A percentile compares a stretch with the other conserved stretches of the same genome.
Conservation (phyloP, 2,329 filamentous ascomycete species). For the Hypoxylon sp. region DNA sequence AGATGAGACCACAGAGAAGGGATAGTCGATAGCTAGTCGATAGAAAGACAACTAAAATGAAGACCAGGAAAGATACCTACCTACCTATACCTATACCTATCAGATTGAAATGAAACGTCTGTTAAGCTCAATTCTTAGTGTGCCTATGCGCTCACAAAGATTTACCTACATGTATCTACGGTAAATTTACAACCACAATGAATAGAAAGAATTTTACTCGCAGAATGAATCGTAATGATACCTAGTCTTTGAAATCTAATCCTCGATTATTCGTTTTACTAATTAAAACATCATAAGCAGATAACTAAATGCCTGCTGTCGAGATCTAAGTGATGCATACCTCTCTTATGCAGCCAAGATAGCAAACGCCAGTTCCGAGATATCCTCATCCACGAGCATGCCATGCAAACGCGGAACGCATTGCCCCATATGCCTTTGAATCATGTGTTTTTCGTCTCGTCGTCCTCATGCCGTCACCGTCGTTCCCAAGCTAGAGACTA, state of each 20-base stretch:
- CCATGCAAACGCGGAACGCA: not conserved
- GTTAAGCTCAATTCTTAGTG: not conserved
- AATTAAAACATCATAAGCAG: not conserved
- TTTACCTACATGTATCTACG: not conserved
- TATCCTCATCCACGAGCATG: slow-evolving; percentile 1
- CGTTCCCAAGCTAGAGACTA: not conserved
- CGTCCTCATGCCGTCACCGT: not conserved
- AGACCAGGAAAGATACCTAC: not conserved
- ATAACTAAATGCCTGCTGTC: not conserved
- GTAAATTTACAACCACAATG: not conserved
- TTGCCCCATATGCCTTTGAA: not conserved
- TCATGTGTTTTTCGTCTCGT: not conserved
- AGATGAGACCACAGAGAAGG: not conserved
- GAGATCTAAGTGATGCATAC: slow-evolving; percentile 1
- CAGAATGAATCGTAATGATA: not conserved
- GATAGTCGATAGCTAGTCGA: slow-evolving; percentile 1
- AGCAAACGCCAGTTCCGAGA: slow-evolving; percentile 4
- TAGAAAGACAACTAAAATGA: not conserved
- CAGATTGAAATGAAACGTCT: not conserved
- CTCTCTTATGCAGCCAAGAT: not conserved
- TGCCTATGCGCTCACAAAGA: not conserved
- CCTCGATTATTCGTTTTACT: not conserved
- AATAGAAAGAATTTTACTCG: not conserved
- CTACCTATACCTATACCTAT: not conserved
- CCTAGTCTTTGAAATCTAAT: not conserved